phyloP scores from a whole-genome alignment of 1,284 basidiomycete species.

The Chalciporus sp. region DNA sequence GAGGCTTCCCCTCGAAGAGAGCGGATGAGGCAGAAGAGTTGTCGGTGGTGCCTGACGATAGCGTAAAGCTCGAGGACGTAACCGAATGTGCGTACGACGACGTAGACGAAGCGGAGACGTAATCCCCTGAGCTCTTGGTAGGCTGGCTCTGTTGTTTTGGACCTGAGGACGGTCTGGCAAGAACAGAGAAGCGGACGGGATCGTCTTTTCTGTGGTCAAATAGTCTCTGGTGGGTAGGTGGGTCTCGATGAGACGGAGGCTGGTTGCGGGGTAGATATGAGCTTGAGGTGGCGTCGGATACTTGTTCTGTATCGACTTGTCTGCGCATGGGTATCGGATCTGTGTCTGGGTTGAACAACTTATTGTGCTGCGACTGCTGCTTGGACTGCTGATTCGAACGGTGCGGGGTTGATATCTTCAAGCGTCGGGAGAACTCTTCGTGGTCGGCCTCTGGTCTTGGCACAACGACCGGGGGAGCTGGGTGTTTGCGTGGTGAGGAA shows the following conservation, averaged over 20 bases:
- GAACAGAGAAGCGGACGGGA: constrained; percentile 75
- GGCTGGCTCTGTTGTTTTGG: constrained; percentile 44
- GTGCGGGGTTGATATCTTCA: constrained; percentile 61
- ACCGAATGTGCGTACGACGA: constrained; percentile 77
- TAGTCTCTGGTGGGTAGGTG: constrained; percentile 55
- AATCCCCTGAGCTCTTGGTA: constrained; percentile 64
- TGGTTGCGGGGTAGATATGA: constrained; percentile 49
- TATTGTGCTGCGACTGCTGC: constrained; percentile 37
- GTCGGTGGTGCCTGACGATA: constrained; percentile 73
- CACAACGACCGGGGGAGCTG: constrained; percentile 37
- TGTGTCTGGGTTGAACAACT: constrained; percentile 71
- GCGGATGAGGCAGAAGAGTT: constrained; percentile 70
- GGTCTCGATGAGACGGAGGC: constrained; percentile 37
- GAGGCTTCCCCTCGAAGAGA: constrained; percentile 55
- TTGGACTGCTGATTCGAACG: constrained; percentile 40
- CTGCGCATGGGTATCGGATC: constrained; percentile 66
- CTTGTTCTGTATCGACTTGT: constrained; percentile 61
- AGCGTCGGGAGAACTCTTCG: constrained; percentile 69
- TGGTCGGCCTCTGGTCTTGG: constrained; percentile 54
- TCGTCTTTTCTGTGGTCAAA: constrained; percentile 87
- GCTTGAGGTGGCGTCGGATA: constrained; percentile 56
- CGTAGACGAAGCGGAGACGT: constrained; percentile 73
- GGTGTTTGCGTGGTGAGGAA: constrained; percentile 27
- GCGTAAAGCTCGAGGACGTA: constrained; percentile 72
- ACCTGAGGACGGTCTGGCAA: constrained; percentile 50